Percentiles rank a stretch among this genome's conserved stretches.
Conservation (phyloP, 495 filamentous ascomycete genomes). For the Lepidopterella palustris region DNA sequence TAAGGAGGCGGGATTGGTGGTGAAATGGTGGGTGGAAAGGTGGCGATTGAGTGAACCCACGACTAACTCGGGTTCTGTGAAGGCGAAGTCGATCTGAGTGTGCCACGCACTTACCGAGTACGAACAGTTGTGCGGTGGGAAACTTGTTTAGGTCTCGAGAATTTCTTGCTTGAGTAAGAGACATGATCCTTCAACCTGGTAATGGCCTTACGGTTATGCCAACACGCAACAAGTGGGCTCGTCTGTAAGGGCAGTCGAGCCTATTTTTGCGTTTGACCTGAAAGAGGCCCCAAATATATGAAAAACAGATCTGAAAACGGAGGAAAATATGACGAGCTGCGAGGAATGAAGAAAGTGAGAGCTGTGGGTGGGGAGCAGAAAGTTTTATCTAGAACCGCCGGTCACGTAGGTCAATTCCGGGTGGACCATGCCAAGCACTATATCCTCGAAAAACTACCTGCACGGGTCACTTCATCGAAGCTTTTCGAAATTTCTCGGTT, state of each 20-base stretch:
- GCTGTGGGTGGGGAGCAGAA: neutral
- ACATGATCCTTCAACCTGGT: slow-evolving; percentile 30
- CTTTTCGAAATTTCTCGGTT: neutral
- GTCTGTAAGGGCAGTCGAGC: slow-evolving; percentile 11
- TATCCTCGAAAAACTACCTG: neutral
- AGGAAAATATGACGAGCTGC: neutral
- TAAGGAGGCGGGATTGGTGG: neutral
- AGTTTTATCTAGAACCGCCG: neutral
- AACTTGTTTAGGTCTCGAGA: slow-evolving; percentile 56
- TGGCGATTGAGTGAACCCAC: neutral
- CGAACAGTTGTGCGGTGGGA: slow-evolving; percentile 67
- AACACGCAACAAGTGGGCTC: slow-evolving; percentile 23
- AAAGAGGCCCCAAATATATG: slow-evolving; percentile 10
- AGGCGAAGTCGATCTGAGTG: neutral
- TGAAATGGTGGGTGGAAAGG: neutral
- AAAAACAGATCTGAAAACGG: slow-evolving; percentile 10
- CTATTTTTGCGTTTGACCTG: slow-evolving; percentile 15
- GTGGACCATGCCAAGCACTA: neutral
- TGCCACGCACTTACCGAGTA: slow-evolving; percentile 58
- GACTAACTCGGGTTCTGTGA: neutral
- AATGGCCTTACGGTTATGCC: slow-evolving; percentile 32
- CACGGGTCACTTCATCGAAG: neutral
- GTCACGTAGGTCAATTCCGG: neutral
- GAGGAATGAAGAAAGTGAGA: neutral
- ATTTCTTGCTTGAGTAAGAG: slow-evolving; percentile 37